Base-by-base conservation (phyloP, 495 filamentous ascomycete species). In the Hyaloscypha variabilis region DNA sequence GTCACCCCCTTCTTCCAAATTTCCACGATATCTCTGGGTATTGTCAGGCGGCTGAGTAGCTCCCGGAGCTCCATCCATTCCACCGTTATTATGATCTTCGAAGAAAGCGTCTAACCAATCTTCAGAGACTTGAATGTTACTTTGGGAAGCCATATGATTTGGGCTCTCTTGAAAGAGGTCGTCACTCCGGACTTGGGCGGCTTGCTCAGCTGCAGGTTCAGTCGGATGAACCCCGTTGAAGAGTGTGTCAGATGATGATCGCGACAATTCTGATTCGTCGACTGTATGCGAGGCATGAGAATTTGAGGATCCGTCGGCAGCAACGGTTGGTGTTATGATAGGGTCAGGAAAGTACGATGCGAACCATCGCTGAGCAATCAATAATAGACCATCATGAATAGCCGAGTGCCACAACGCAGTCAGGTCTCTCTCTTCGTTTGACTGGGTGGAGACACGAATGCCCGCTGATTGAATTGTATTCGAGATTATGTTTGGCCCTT, bases 351-450 rank as follows among this genome's bases (percentile, higher is more conserved):
- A 13, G 4, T 29, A 30, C 6, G 19, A 29, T 58, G 55, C 55
- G 2, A 29, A 58, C 55, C 55, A 58, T 58, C 55, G 55, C 55
- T 58, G 55, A 2, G 55, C 5, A 36, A 58, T 30, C 10, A 31
- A 4, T 58, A 29, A 29, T 34, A 58, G 30, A 29, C 55, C 55
- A 30, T 58, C 55, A 2, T 28, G n/a, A 34, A 58, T 58, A 8
- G 55, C 55, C 25, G 55, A 58, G 10, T 58, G 55, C 28, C 25
- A 34, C 30, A 58, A 34, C 13, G 55, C 55, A 34, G 55, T 29
- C 30, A 58, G 30, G 19, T 58, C 55, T 29, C 55, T 25, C 30
- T 58, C 55, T 36, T 58, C 55, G 30, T 58, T 58, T 10, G 55
- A 11, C 26, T 29, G 19, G 13, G 55, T 58, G 31, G 55, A 11